phyloP scores from a whole-genome alignment of 2,329 filamentous ascomycete species.

The Botryotinia calthae region DNA sequence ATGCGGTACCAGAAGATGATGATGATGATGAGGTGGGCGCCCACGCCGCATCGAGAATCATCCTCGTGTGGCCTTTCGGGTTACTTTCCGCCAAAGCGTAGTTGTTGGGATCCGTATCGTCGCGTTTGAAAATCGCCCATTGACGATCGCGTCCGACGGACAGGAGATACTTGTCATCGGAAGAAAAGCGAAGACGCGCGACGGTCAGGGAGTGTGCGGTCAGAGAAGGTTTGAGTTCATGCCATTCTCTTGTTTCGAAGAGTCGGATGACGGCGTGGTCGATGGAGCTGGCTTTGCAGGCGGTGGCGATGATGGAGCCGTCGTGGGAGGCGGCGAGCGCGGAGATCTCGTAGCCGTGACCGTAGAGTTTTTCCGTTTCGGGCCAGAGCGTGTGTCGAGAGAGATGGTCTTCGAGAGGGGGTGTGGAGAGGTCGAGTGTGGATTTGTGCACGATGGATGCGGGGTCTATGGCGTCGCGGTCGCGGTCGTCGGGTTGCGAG shows the following conservation, averaged over 20 bases:
- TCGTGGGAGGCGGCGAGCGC: conserved; percentile 76
- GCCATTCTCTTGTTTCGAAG: conserved; percentile 85
- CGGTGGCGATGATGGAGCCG: conserved; percentile 76
- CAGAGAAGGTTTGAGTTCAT: conserved; percentile 79
- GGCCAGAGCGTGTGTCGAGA: conserved; percentile 92
- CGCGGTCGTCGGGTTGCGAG: conserved; percentile 44
- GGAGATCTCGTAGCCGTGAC: conserved; percentile 95
- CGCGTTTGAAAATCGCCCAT: conserved; percentile 76
- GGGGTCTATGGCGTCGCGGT: conserved; percentile 54
- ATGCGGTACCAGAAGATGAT: background rate
- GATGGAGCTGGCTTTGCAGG: conserved; percentile 86
- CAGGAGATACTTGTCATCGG: conserved; percentile 70
- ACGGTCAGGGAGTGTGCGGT: conserved; percentile 85
- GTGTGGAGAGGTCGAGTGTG: conserved; percentile 64
- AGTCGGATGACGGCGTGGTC: conserved; percentile 93
- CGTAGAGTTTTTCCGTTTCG: conserved; percentile 93
- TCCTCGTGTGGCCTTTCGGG: conserved; percentile 82
- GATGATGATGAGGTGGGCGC: conserved; percentile 46
- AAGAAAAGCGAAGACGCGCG: conserved; percentile 76
- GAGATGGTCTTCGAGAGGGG: conserved; percentile 86
- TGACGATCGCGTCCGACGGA: conserved; percentile 90
- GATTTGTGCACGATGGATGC: conserved; percentile 56
- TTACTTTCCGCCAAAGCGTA: conserved; percentile 65
- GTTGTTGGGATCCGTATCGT: conserved; percentile 35
- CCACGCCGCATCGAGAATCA: conserved; percentile 91